These are phyloP conservation scores for Amanita brunnescens DNA, from an alignment of 768 basidiomycete species.

Conservation along the genomic window DNA sequence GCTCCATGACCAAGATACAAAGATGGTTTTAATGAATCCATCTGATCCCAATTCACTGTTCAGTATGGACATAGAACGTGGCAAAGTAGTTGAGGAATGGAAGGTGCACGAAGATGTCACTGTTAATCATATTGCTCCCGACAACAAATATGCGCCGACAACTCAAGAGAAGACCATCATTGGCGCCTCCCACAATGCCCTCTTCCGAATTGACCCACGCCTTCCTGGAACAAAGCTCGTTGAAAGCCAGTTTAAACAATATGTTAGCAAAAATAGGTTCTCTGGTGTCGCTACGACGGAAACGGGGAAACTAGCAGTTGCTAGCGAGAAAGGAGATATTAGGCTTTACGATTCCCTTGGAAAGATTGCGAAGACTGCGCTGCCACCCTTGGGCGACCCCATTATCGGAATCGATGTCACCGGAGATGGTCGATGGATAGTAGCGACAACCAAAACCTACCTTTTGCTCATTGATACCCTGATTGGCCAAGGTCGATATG, in stretches of 20 bases:
- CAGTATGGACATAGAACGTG: conserved; percentile 87
- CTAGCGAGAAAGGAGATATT: conserved; percentile 95
- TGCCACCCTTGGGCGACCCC: conserved; percentile 91
- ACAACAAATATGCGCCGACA: conserved; percentile 91
- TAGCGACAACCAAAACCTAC: conserved; percentile 93
- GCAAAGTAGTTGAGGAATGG: conserved; percentile 98
- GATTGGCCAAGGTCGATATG: conserved; percentile 84
- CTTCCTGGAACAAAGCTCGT: conserved; percentile 89
- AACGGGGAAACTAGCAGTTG: conserved; percentile 81
- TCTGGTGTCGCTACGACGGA: conserved; percentile 88
- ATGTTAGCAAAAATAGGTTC: conserved; percentile 91
- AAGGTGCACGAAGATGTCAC: conserved; percentile 86
- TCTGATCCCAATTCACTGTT: conserved; percentile 73
- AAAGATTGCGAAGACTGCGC: conserved; percentile 97
- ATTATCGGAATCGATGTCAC: conserved; percentile 94
- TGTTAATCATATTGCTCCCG: conserved; percentile 86
- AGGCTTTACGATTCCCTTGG: conserved; percentile 92
- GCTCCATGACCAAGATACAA: conserved; percentile 93
- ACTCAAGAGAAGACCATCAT: conserved; percentile 90
- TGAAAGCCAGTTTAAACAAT: conserved; percentile 93
- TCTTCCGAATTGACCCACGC: conserved; percentile 98
- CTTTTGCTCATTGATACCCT: conserved; percentile 90
- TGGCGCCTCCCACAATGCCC: conserved; percentile 86
- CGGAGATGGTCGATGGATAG: conserved; percentile 87
- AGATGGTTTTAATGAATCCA: conserved; percentile 91